Evolutionary conservation across 1,139 yeast genomes (phyloP), one percentile per base, ranked within the genome.

Genomic region (Hanseniaspora uvarum): DNA sequence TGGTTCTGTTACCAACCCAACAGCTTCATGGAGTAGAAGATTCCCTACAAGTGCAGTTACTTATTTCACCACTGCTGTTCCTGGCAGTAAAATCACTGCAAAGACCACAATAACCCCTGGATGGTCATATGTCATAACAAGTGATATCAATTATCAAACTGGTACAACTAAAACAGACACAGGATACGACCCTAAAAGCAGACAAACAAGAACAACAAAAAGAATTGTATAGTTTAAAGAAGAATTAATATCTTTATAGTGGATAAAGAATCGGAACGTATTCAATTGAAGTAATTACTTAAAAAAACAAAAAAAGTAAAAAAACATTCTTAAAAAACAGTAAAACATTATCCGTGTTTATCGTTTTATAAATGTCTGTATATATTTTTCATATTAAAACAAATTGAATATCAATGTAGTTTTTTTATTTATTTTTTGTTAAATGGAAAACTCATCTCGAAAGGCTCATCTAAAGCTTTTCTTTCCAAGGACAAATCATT

Each of bases 51-150:
- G 87, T 58, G 72, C 83, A 0, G 87, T 82, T 28, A 75, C 86
- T 0, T 80, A 72, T 61, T 80, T 73, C 65, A 58, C 78, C 3
- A 69, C 82, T 0, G 55, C 68, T 26, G 26, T 28, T n/a, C 31
- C 53, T 10, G 54, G 46, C 19, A 19, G 23, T n/a, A 1, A 16
- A 5, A 53, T 61, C 19, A 68, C 66, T 18, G 79, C 75, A 51
- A 59, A 65, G 38, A 75, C 92, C 5, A 86, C 95, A 1, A 60
- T 79, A 30, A 86, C 96, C 1, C 86, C 89, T 8, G 89, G 92
- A 51, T 84, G 95, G 94, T 74, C 81, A 34, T 86, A 86, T 64
- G 73, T 84, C 0, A 74, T 78, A 59, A 72, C 76, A n/a, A 81
- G 88, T 11, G 73, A 72, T 48, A 71, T 75, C 48, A 86, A 86